Evolutionary conservation across 2,329 filamentous ascomycete genomes (phyloP).

Genomic region (Monosporascus sp.): DNA sequence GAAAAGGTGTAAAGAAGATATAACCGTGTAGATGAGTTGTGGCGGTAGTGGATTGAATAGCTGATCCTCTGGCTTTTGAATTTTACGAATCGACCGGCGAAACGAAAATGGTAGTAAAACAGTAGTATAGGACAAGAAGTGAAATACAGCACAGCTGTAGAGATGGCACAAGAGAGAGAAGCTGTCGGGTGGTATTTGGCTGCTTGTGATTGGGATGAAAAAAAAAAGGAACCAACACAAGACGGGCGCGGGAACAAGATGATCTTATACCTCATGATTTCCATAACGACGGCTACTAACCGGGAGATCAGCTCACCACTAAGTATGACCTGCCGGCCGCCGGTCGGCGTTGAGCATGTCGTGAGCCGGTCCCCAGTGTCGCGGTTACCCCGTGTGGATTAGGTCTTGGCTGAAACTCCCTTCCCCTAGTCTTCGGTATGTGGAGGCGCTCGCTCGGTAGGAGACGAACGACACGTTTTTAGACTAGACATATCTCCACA

Average conservation of each 20-base stretch:
- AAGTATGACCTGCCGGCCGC: too few species aligned
- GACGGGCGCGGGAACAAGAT: slow-evolving; percentile 7
- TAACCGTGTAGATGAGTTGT: slow-evolving; percentile 8
- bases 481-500: too few species aligned
- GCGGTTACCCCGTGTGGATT: not conserved
- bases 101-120: not conserved
- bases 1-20: not conserved
- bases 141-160: slow-evolving; percentile 26
- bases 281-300: slow-evolving; percentile 4
- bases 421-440: not conserved
- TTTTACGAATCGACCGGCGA: not conserved
- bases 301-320: slow-evolving; percentile 7
- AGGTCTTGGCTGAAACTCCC: slow-evolving; percentile 7
- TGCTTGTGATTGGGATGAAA: slow-evolving; percentile 9
- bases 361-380: not conserved
- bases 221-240: slow-evolving; percentile 11
- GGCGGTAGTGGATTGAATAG: slow-evolving; percentile 1
- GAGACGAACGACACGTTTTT: not conserved
- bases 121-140: slow-evolving; percentile 16
- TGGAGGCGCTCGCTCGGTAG: not conserved
- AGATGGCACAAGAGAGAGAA: slow-evolving; percentile 3
- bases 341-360: not conserved
- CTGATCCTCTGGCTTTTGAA: not conserved
- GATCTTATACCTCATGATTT: slow-evolving; percentile 19
- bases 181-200: slow-evolving; percentile 3